A percentile compares a stretch with the other conserved stretches of the same genome.
These are phyloP conservation scores for Phytophthora sp. DNA, from an alignment of 352 stramenopile species.

Conservation along the genomic window DNA sequence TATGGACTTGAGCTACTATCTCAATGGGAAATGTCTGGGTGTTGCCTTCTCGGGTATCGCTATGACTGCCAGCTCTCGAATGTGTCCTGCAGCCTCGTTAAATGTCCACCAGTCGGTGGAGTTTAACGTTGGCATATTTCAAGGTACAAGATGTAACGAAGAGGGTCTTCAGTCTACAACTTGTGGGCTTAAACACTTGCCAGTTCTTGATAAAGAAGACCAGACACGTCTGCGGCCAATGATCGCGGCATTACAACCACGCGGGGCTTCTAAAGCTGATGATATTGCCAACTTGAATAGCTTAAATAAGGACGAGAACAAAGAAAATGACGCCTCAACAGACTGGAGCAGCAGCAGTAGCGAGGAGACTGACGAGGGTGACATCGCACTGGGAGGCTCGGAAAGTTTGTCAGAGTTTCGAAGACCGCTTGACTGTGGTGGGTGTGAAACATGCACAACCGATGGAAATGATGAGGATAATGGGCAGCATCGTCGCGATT, in stretches of 20 bases:
- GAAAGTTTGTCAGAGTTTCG: background rate
- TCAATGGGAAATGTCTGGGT: slow-evolving; percentile 92
- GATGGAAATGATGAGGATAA: slow-evolving; percentile 20
- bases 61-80: slow-evolving; percentile 45
- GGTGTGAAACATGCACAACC: slow-evolving; percentile 5
- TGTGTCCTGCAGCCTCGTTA: slow-evolving; percentile 87
- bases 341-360: slow-evolving; percentile 23
- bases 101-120: slow-evolving; percentile 81
- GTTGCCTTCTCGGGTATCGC: slow-evolving; percentile 75
- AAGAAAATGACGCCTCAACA: background rate
- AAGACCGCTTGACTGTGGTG: slow-evolving; percentile 3
- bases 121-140: slow-evolving; percentile 78
- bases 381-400: slow-evolving; percentile 19
- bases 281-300: background rate
- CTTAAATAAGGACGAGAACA: background rate
- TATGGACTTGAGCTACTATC: slow-evolving; percentile 87
- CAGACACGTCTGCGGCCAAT: slow-evolving; percentile 53
- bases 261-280: background rate
- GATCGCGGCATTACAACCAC: slow-evolving; percentile 23
- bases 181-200: slow-evolving; percentile 44
- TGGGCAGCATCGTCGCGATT: slow-evolving; percentile 41
- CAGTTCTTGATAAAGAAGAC: slow-evolving; percentile 48
- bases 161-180: background rate
- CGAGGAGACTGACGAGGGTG: slow-evolving; percentile 32
- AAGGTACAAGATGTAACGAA: background rate